Conservation (phyloP, 2,329 filamentous ascomycete species). For the Penicillium brasilianum region DNA sequence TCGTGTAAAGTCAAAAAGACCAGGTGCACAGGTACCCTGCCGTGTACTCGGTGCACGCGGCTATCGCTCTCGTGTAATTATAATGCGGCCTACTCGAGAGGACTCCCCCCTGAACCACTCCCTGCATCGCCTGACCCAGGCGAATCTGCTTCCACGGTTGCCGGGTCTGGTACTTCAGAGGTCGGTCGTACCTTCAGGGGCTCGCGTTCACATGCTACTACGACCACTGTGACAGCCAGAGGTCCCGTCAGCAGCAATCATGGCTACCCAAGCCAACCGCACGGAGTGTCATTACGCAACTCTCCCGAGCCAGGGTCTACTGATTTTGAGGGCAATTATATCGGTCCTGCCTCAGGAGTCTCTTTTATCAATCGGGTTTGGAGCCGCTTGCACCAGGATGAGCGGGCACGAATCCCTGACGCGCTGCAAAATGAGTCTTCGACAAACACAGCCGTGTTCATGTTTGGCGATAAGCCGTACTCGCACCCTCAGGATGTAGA, state of each 20-base stretch:
- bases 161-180: constrained; percentile 5
- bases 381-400: constrained; percentile 66
- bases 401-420: constrained; percentile 39
- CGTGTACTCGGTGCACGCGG: constrained; percentile 41
- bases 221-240: neutral
- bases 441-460: constrained; percentile 53
- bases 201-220: constrained; percentile 10
- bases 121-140: constrained; percentile 17
- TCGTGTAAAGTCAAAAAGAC: constrained; percentile 48
- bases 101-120: constrained; percentile 42
- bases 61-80: constrained; percentile 42
- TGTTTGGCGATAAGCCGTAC: constrained; percentile 59
- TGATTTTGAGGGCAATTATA: constrained; percentile 60
- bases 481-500: constrained; percentile 40
- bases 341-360: constrained; percentile 59
- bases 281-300: constrained; percentile 33
- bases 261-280: constrained; percentile 8
- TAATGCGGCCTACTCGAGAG: constrained; percentile 45
- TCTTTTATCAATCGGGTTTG: constrained; percentile 69
- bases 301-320: constrained; percentile 56
- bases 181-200: constrained; percentile 5
- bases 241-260: constrained; percentile 6
- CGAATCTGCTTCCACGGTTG: neutral
- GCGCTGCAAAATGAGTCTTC: constrained; percentile 37
- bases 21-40: constrained; percentile 44